These are phyloP conservation scores for Dalbergia cultrata DNA, from an alignment of 306 rosid species.

Conservation along the genomic window DNA sequence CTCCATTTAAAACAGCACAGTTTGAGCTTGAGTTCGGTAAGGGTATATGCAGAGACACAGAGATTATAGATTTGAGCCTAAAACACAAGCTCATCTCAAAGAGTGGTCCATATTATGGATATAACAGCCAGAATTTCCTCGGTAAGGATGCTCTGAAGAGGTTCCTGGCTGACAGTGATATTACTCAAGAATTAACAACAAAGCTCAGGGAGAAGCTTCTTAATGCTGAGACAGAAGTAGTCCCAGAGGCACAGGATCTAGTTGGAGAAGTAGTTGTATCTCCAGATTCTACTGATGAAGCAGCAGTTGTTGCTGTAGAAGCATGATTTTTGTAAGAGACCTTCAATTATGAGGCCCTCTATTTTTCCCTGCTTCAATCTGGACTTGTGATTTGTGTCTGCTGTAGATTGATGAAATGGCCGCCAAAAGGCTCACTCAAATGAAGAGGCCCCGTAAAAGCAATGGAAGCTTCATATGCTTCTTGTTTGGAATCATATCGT, in stretches of 20 bases:
- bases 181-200: conserved; percentile 51
- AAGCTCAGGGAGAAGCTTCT: conserved; percentile 82
- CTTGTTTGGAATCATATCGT: conserved; percentile 38
- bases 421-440: conserved; percentile 16
- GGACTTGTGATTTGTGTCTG: background rate
- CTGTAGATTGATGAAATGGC: conserved; percentile 17
- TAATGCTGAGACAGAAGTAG: conserved; percentile 43
- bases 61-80: conserved; percentile 73
- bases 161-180: conserved; percentile 53
- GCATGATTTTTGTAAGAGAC: conserved; percentile 49
- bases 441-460: conserved; percentile 23
- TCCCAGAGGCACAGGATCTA: conserved; percentile 42
- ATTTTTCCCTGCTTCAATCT: conserved; percentile 11
- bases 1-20: conserved; percentile 87
- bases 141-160: conserved; percentile 83
- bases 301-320: conserved; percentile 55
- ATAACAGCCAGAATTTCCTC: conserved; percentile 64
- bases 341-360: conserved; percentile 2
- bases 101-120: conserved; percentile 58
- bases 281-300: conserved; percentile 75
- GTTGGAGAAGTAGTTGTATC: conserved; percentile 56
- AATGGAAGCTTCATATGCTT: conserved; percentile 30
- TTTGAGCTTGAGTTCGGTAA: conserved; percentile 92
- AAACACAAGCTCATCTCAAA: conserved; percentile 70
- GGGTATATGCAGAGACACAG: conserved; percentile 76